phyloP scores from a whole-genome alignment of 2,329 filamentous ascomycete genomes.

The Rutstroemia sp. region DNA sequence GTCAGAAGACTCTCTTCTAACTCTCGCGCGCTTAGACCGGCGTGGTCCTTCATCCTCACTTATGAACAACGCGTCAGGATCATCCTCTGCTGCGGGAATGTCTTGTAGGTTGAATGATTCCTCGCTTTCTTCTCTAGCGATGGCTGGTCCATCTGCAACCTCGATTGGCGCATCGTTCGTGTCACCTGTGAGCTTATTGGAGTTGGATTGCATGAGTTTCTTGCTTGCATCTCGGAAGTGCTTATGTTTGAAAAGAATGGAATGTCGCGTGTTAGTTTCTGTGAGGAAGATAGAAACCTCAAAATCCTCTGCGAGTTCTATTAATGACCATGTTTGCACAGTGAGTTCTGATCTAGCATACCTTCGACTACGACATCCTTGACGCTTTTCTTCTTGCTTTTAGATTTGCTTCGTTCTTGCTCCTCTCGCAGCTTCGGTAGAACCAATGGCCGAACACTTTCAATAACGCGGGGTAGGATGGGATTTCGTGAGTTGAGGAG shows the following conservation, averaged over 20 bases:
- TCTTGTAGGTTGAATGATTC: slow-evolving; percentile 18
- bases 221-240: slow-evolving; percentile 56
- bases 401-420: slow-evolving; percentile 52
- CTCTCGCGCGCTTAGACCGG: slow-evolving; percentile 25
- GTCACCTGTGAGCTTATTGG: slow-evolving; percentile 51
- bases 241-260: slow-evolving; percentile 80
- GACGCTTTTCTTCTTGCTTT: slow-evolving; percentile 57
- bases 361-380: slow-evolving; percentile 84
- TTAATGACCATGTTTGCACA: slow-evolving; percentile 11
- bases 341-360: slow-evolving; percentile 29
- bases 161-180: slow-evolving; percentile 41
- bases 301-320: slow-evolving; percentile 65
- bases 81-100: slow-evolving; percentile 19
- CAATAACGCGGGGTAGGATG: slow-evolving; percentile 74
- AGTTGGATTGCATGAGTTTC: slow-evolving; percentile 42
- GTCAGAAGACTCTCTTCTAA: slow-evolving; percentile 20
- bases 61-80: slow-evolving; percentile 29
- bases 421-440: slow-evolving; percentile 89
- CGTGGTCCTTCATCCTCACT: slow-evolving; percentile 27
- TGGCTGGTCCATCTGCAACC: slow-evolving; percentile 26
- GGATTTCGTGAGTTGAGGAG: slow-evolving; percentile 70
- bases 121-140: slow-evolving; percentile 24
- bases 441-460: slow-evolving; percentile 76
- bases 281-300: slow-evolving; percentile 92
- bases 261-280: slow-evolving; percentile 77